Base-by-base conservation (phyloP, 2,329 filamentous ascomycete genomes). In the Sporothrix pseudoabietina region DNA sequence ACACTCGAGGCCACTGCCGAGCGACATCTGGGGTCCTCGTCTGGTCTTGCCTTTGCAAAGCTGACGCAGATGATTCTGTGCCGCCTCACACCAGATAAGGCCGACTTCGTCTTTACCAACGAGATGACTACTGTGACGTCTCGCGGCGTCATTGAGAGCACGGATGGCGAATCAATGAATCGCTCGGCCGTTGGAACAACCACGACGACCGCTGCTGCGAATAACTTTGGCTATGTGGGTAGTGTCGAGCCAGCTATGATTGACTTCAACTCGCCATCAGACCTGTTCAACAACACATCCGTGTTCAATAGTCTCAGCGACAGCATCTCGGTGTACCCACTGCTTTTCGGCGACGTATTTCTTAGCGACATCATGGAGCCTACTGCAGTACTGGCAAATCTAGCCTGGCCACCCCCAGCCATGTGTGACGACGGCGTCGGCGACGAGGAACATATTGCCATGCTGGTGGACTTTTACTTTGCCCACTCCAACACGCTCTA, bases 401-500 rank as follows among this genome's bases (percentile, higher is more conserved):
- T 79, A 26, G 74, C 77, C 1, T 54, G 74, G 76, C 44, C 73
- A 2, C 69, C 57, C 2, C 19, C 69, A 16, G 57, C 44, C 2
- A 65, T 71, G 44, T 12, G 55, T 6, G 69, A 63, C 7, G 69
- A 65, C 12, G 69, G 69, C 1, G 61, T 57, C 73, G 10, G 75
- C 73, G 76, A 80, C 65, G 74, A 78, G 63, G 44, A 77, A 68
- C 77, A 81, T 35, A 71, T 81, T 3, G 75, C 76, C 22, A 78
- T 78, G 30, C 77, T 83, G 32, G 79, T 82, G 4, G 80, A 82
- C 14, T 84, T 84, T 66, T 85, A 85, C 77, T 85, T 84, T 76
- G 81, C 83, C 0, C 84, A 85, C 74, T 84, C 82, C 1, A 83
- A 85, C 69, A 85, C 84, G 0, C 75, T 85, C 0, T 85, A 85